phyloP scores from a whole-genome alignment of 805 yeast species.

The Sugiyamaella marilandica region DNA sequence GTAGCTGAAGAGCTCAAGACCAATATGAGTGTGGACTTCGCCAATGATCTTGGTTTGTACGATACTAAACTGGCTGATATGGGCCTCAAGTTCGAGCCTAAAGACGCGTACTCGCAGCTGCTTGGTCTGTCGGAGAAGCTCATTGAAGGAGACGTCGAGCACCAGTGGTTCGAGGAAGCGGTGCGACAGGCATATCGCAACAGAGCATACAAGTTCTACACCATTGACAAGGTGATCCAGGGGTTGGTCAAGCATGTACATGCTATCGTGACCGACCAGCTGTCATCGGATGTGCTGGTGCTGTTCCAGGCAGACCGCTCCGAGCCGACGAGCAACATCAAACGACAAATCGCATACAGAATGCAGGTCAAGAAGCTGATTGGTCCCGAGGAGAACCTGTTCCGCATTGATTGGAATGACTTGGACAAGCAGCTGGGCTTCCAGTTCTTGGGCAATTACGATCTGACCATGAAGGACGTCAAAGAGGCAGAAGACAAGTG shows the following conservation, averaged over 20 bases:
- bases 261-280: slow-evolving; percentile 69
- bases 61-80: slow-evolving; percentile 76
- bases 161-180: slow-evolving; percentile 92
- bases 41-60: slow-evolving; percentile 76
- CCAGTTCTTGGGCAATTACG: slow-evolving; percentile 68
- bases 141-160: slow-evolving; percentile 87
- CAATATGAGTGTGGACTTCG: slow-evolving; percentile 50
- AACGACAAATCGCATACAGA: slow-evolving; percentile 85
- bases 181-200: slow-evolving; percentile 92
- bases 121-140: slow-evolving; percentile 66
- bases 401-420: slow-evolving; percentile 72
- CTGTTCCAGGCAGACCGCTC: slow-evolving; percentile 80
- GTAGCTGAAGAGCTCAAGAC: slow-evolving; percentile 68
- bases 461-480: slow-evolving; percentile 72
- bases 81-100: slow-evolving; percentile 58
- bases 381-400: slow-evolving; percentile 87
- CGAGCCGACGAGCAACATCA: slow-evolving; percentile 60
- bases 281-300: slow-evolving; percentile 72
- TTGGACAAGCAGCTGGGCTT: slow-evolving; percentile 51
- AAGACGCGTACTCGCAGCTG: slow-evolving; percentile 61
- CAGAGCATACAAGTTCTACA: slow-evolving; percentile 86
- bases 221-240: slow-evolving; percentile 88
- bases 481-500: slow-evolving; percentile 72
- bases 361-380: slow-evolving; percentile 78
- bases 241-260: slow-evolving; percentile 83